phyloP scores from a whole-genome alignment of 257 asterid species.

The Solanum chiquidenum region DNA sequence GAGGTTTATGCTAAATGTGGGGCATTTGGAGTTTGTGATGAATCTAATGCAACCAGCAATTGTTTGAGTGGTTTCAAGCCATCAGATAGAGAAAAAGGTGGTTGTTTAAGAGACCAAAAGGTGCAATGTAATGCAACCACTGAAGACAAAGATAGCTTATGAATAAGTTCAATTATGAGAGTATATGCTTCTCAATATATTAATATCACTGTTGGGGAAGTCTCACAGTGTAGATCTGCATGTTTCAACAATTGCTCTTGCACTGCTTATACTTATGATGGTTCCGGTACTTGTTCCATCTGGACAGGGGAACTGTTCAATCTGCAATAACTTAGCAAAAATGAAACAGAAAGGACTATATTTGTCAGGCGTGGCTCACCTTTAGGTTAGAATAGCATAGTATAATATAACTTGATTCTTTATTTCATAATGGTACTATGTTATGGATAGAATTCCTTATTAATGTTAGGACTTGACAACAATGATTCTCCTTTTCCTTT shows the following conservation, averaged over 20 bases:
- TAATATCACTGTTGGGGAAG: background rate
- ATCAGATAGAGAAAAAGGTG: constrained; percentile 5
- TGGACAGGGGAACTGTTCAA: background rate
- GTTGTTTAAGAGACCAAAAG: background rate
- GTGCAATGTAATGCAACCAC: background rate
- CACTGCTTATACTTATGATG: background rate
- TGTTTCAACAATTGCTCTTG: background rate
- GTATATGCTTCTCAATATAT: background rate
- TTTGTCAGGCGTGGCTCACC: background rate
- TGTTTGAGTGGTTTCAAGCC: constrained; percentile 26
- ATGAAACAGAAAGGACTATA: background rate
- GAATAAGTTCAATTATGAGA: background rate
- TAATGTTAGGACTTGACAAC: background rate
- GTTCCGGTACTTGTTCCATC: background rate
- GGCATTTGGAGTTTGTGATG: constrained; percentile 22
- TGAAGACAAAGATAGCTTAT: background rate
- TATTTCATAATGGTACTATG: background rate
- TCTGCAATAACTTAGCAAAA: background rate
- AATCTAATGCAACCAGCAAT: constrained; percentile 16
- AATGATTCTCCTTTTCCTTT: background rate
- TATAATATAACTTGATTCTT: background rate
- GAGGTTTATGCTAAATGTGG: constrained; percentile 42
- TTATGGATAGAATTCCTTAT: too few relatives aligned
- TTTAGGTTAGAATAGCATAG: background rate
- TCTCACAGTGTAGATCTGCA: background rate